Evolutionary conservation across 108 stramenopile species (phyloP), one percentile per base, ranked within the genome.

Genomic region (Conticribra weissflogii): DNA sequence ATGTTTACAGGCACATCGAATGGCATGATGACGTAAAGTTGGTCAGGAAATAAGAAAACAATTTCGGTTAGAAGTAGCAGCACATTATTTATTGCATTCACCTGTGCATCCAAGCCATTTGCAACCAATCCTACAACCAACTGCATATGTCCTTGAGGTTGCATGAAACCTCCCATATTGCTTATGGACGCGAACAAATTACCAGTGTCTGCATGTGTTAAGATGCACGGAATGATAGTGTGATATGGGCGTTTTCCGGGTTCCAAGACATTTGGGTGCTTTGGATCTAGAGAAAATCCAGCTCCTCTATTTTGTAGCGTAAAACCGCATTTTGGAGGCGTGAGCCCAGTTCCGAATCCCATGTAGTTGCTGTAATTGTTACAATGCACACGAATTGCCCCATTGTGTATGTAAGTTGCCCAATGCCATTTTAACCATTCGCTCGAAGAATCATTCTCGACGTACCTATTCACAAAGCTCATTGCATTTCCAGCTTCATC

Each of bases 121-220:
- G 92, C 81, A 21, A 98, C 71, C 66, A 97, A 74, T 51, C 84
- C 79, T 18, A 88, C 69, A 3, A 96, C 87, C n/a, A 98, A 65
- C 71, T 98, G 97, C 68, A 98, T 48, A 72, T 99, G 98, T 15
- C 97, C 97, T 74, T 97, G 97, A 0, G 98, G 96, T 77, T 99
- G 98, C 97, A 98, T 98, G 78, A 94, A 96, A 15, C 96, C 96
- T 21, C 98, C 98, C 98, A 99, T 99, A 68, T 96, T 95, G 47
- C 83, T 85, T 28, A 97, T 64, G 1, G 94, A 89, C 5, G 95
- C 94, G 66, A 82, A 96, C 7, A 97, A 74, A 17, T 95, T 89
- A 41, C 88, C 85, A 5, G 91, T 90, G 30, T 91, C 92, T 2
- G 81, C 79, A 54, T 83, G 71, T 28, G 97, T 97, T 16, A 92